Conservation (phyloP, 345 rosid species). For the Citrus hindsii region DNA sequence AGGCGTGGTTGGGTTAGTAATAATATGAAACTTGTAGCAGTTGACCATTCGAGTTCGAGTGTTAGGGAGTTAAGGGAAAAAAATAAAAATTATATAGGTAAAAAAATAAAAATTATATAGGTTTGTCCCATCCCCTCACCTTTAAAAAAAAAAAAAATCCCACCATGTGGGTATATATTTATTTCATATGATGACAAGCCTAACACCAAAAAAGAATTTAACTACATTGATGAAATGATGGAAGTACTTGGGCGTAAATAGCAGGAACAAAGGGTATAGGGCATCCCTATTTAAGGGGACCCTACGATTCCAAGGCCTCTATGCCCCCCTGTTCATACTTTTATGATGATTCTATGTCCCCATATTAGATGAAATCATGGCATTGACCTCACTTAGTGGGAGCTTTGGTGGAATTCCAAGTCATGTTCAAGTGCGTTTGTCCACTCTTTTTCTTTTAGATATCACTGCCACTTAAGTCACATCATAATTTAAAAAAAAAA, state of each 20-base stretch:
- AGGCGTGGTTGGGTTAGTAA: too few species aligned
- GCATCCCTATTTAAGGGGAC: background rate
- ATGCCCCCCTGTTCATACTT: background rate
- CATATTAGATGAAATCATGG: constrained; percentile 8
- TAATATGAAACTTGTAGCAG: too few species aligned
- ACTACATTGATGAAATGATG: background rate
- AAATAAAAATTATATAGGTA: too few species aligned
- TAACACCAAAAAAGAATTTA: background rate
- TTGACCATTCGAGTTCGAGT: too few species aligned
- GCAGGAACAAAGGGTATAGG: background rate
- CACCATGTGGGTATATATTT: background rate
- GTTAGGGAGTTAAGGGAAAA: too few species aligned
- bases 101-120: too few species aligned
- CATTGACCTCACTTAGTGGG: constrained; percentile 20
- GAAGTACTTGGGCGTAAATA: background rate
- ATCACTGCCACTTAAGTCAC: background rate
- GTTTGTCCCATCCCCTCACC: too few species aligned
- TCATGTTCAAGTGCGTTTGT: constrained; percentile 26
- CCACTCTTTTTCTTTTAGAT: constrained; percentile 13
- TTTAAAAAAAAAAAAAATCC: background rate
- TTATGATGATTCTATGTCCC: background rate
- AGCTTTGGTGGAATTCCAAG: constrained; percentile 31
- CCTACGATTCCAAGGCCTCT: background rate
- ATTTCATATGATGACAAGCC: background rate
- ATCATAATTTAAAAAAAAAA: background rate